These are phyloP conservation scores for Fusarium lyarnte DNA, from an alignment of 2,329 filamentous ascomycete genomes.

Conservation along the genomic window DNA sequence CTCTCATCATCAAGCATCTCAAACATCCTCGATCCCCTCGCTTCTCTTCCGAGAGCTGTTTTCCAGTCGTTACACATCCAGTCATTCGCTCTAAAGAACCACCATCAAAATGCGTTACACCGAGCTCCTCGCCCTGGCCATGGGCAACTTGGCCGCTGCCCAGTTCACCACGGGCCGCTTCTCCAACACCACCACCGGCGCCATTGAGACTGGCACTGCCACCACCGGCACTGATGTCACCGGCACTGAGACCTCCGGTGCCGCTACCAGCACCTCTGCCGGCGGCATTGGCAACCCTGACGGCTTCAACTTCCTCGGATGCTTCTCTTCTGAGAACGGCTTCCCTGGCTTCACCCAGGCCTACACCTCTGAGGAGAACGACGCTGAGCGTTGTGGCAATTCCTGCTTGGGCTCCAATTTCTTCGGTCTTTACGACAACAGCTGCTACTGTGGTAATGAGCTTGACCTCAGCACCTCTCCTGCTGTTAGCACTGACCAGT, in stretches of 20 bases:
- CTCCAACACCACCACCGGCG: constrained; percentile 6
- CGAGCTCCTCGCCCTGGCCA: constrained; percentile 45
- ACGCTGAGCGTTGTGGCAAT: constrained; percentile 33
- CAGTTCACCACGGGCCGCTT: constrained; percentile 23
- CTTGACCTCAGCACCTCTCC: constrained; percentile 17
- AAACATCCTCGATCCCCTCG: constrained; percentile 47
- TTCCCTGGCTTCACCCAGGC: constrained; percentile 41
- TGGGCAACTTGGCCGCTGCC: constrained; percentile 45
- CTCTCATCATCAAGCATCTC: constrained; percentile 37
- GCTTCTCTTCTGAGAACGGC: constrained; percentile 39
- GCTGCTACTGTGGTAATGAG: constrained; percentile 45
- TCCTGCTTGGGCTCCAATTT: constrained; percentile 38
- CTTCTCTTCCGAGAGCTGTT: constrained; percentile 44
- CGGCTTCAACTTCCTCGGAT: constrained; percentile 43
- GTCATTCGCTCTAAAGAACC: constrained; percentile 40
- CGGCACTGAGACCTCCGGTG: background rate
- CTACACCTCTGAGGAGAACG: constrained; percentile 24
- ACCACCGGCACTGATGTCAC: constrained; percentile 1
- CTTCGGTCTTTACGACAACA: constrained; percentile 40
- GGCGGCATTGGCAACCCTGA: constrained; percentile 9
- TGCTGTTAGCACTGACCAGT: constrained; percentile 27
- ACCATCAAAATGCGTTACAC: constrained; percentile 44
- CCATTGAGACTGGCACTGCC: background rate
- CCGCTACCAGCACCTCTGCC: constrained; percentile 2
- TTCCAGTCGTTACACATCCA: constrained; percentile 38